Evolutionary conservation across 768 basidiomycete genomes (phyloP).

Genomic region (Pleurotus sapidus): DNA sequence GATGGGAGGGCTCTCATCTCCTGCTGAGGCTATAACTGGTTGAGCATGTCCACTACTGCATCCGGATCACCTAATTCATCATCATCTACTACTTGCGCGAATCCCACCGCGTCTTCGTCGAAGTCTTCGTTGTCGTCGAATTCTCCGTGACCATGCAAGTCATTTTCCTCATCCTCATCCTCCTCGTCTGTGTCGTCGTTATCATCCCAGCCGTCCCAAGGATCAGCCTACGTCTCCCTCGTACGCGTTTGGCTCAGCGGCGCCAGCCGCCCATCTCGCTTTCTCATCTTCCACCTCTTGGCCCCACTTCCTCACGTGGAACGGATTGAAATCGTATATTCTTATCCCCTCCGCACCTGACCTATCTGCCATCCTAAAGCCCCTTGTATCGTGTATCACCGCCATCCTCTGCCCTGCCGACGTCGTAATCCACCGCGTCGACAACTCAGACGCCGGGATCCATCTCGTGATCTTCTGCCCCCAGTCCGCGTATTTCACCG

Average conservation of each 20-base stretch:
- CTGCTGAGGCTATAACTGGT: no score
- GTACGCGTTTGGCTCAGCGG: not conserved
- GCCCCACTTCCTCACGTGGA: conserved; percentile 13
- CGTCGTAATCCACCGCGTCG: conserved; percentile 38
- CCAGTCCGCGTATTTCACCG: conserved; percentile 27
- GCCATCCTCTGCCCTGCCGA: conserved; percentile 31
- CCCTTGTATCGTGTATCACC: conserved; percentile 12
- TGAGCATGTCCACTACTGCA: no score
- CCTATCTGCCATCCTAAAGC: not conserved
- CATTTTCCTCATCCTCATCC: not conserved
- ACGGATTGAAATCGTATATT: conserved; percentile 27
- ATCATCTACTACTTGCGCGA: no score
- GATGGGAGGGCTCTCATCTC: no score
- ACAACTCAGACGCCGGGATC: conserved; percentile 22
- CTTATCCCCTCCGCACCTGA: not conserved
- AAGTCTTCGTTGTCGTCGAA: no score
- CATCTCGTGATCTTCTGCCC: conserved; percentile 31
- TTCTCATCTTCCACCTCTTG: conserved; percentile 3
- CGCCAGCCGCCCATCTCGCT: not conserved
- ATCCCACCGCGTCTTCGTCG: no score
- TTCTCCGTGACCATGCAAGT: not conserved
- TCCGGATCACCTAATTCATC: no score
- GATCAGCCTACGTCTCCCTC: not conserved
- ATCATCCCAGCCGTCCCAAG: not conserved
- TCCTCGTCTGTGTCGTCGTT: not conserved